Base-by-base conservation (phyloP, 805 yeast species). In the Barnettozyma californica region DNA sequence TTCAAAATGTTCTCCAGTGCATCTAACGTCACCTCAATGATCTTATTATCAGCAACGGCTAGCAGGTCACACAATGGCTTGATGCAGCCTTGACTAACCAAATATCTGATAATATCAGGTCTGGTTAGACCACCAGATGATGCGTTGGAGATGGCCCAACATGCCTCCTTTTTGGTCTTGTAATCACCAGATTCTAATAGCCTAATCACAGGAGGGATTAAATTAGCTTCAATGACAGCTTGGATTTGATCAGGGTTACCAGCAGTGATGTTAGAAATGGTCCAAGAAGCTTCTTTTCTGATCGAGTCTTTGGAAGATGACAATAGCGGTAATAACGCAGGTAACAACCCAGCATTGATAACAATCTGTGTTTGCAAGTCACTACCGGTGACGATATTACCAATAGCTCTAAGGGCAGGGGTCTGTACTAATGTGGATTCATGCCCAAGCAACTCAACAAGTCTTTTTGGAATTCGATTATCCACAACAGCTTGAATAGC, bases 101-200 rank as follows among this genome's bases (percentile, higher is more conserved):
- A 78, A 69, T 90, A 94, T 62, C 92, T 80, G 60, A 94, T 91
- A 67, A 91, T 96, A 52, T 89, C 96, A 8, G 98, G 98, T 67
- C 82, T 85, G 39, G 84, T 74, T 59, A 90, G 76, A 20, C 97
- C 98, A 59, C 98, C 98, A 9, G 97, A 87, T 16, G 97, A 87
- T 35, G 99, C 98, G 66, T 94, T 94, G 26, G 97, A 90, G 57
- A 94, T 86, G 33, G 98, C 98, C 99, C 99, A 94, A 76, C 98
- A 92, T 4, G 99, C 99, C 74, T 94, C 99, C 69, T 92, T 94
- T 67, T 87, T 87, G 33, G 98, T 92, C 75, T 90, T 91, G 75
- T 90, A 91, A 63, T 92, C 98, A 53, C 94, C 97, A 48, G 80
- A 76, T 61, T 81, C 78, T 66, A 94, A 76, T 54, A 84, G 71